Base-by-base conservation (phyloP, 305 asterid genomes). In the Fraxinus albicans region DNA sequence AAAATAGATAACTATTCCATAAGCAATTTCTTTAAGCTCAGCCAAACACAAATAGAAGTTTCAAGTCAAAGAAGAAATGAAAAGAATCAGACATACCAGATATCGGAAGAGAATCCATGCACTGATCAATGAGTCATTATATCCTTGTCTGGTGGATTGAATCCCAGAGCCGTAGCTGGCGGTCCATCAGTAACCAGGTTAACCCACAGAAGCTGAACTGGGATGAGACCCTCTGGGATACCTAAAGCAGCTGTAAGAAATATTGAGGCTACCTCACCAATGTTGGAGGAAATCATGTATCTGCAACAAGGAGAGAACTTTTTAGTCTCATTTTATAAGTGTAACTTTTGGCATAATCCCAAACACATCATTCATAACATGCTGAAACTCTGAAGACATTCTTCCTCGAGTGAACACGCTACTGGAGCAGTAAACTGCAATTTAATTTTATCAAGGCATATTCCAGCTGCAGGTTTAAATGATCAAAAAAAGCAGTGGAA, bases 181-280 rank as follows among this genome's bases (percentile, higher is more conserved):
- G 97, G 98, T 31, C 97, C 99, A 88, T 96, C 98, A 35, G 99
- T 96, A 63, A 95, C 99, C 85, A 95, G 90, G 89, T 96, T 96
- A 77, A 96, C 99, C 99, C 98, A 96, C 87, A 96, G 92, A 86
- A 96, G 99, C 90, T 96, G 98, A 81, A 95, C 98, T 9, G 98
- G 99, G 69, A 96, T 96, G 87, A 96, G 88, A 81, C 99, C 98
- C 89, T 96, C 99, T 0, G 98, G 98, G 80, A 95, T 95, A 79
- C 99, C 99, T 78, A 96, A 85, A 31, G 99, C 99, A 27, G 98
- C 98, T 5, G 99, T 96, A 27, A 96, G 88, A 77, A 96, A 96
- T 85, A 96, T 96, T 35, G 89, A 96, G 34, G 98, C 98, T 23
- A 95, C 98, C 90, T 95, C 99, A 34, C 99, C 99, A 7, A 95